Percentiles rank a stretch among this genome's conserved stretches.
Evolutionary conservation across 805 yeast species (phyloP).

Genomic region (Yarrowia deformans): DNA sequence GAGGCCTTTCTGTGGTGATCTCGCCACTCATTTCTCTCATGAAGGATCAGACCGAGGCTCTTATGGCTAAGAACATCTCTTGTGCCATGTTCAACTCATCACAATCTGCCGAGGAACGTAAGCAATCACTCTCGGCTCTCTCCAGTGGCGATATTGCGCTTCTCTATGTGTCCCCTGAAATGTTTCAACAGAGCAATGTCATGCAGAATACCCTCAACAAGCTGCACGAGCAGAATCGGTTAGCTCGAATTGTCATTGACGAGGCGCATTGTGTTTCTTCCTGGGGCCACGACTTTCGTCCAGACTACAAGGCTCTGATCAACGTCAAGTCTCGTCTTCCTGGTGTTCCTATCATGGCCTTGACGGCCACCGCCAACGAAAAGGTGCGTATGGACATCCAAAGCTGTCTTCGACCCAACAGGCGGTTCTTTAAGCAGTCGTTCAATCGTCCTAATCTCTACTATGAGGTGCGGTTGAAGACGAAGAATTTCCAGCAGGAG

Average conservation of each 20-base stretch:
- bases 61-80: conserved; percentile 67
- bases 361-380: conserved; percentile 96
- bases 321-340: conserved; percentile 78
- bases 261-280: conserved; percentile 98
- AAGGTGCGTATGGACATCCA: conserved; percentile 86
- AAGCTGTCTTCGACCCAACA: conserved; percentile 69
- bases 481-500: conserved; percentile 66
- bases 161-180: conserved; percentile 92
- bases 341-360: conserved; percentile 87
- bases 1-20: conserved; percentile 87
- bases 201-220: conserved; percentile 68
- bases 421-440: conserved; percentile 78
- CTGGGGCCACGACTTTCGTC: conserved; percentile 99
- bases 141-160: conserved; percentile 72
- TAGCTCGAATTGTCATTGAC: conserved; percentile 91
- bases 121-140: conserved; percentile 66
- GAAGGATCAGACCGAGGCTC: conserved; percentile 95
- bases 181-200: conserved; percentile 77
- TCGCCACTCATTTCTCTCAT: conserved; percentile 94
- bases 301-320: conserved; percentile 86
- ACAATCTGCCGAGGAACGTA: conserved; percentile 67
- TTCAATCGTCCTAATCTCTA: conserved; percentile 87
- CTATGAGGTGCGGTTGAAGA: conserved; percentile 66
- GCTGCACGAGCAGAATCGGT: conserved; percentile 60
- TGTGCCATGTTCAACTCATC: conserved; percentile 92